A percentile compares a stretch with the other conserved stretches of the same genome.
These are phyloP conservation scores for Candida quercuum DNA, from an alignment of 805 yeast genomes.

Conservation along the genomic window DNA sequence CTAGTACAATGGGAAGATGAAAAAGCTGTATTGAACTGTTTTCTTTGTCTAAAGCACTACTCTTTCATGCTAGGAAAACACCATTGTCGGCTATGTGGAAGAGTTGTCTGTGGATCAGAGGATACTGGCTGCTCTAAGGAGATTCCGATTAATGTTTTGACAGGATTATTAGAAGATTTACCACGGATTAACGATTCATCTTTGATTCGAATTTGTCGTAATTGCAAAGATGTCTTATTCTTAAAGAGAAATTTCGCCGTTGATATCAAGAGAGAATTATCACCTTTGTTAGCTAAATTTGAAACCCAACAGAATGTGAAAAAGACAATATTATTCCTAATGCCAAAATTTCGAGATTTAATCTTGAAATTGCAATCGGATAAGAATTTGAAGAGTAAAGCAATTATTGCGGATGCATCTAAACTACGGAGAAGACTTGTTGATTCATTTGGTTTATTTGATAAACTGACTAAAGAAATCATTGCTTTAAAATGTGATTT, in stretches of 20 bases:
- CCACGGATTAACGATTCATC: conserved; percentile 21
- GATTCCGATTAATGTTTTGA: conserved; percentile 42
- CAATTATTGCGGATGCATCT: conserved; percentile 31
- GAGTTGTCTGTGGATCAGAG: conserved; percentile 67
- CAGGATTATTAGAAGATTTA: conserved; percentile 12
- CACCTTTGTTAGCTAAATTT: conserved; percentile 36
- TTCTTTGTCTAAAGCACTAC: conserved; percentile 57
- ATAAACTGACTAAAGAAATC: conserved; percentile 40
- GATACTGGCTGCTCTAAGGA: conserved; percentile 65
- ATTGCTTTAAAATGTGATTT: conserved; percentile 28
- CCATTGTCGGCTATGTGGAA: conserved; percentile 89
- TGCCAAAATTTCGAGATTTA: conserved; percentile 40
- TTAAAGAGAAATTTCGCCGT: conserved; percentile 43
- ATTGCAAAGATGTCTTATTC: conserved; percentile 62
- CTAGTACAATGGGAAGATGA: conserved; percentile 67
- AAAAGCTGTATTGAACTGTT: conserved; percentile 43
- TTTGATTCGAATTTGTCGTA: conserved; percentile 56
- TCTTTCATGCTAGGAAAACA: conserved; percentile 63
- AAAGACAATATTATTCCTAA: conserved; percentile 29
- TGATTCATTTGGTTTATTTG: conserved; percentile 46
- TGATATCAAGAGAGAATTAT: conserved; percentile 31
- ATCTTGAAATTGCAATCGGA: conserved; percentile 30
- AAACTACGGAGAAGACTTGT: conserved; percentile 39
- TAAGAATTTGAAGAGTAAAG: conserved; percentile 22
- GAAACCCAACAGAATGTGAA: conserved; percentile 34